Conservation (phyloP, 169 alveolate species). For the Plasmodium inui region DNA sequence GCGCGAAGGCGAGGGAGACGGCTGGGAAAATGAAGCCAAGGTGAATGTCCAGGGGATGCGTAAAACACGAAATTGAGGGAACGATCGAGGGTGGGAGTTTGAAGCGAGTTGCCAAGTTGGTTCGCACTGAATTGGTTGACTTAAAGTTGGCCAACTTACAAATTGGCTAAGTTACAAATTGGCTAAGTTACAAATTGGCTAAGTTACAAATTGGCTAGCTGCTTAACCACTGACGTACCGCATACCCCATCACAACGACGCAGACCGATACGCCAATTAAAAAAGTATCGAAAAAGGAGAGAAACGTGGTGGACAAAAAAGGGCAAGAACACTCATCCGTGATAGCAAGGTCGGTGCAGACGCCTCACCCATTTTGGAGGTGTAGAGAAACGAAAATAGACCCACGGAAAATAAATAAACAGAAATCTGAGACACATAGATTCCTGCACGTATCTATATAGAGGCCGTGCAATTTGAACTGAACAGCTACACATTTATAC, state of each 20-base stretch:
- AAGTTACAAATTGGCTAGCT: background rate
- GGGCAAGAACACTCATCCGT: background rate
- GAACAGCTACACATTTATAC: background rate
- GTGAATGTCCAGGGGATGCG: background rate
- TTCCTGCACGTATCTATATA: background rate
- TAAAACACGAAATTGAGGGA: background rate
- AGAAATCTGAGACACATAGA: background rate
- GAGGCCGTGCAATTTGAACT: background rate
- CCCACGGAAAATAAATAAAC: background rate
- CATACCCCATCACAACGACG: too few species aligned
- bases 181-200: background rate
- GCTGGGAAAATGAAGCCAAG: background rate
- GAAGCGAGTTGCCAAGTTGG: background rate
- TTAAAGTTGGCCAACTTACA: too few species aligned
- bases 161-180: too few species aligned
- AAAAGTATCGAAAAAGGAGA: background rate
- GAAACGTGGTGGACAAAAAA: background rate
- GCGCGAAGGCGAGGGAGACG: background rate
- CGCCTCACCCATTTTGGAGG: background rate
- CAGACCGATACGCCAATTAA: background rate
- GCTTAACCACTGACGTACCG: background rate
- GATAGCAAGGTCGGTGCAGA: background rate
- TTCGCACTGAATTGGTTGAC: background rate
- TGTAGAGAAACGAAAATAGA: background rate
- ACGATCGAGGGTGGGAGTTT: background rate